Percentiles rank a stretch among this genome's conserved stretches.
These are phyloP conservation scores for Ceratobasidium sp. DNA, from an alignment of 1,284 basidiomycete species.

Conservation along the genomic window DNA sequence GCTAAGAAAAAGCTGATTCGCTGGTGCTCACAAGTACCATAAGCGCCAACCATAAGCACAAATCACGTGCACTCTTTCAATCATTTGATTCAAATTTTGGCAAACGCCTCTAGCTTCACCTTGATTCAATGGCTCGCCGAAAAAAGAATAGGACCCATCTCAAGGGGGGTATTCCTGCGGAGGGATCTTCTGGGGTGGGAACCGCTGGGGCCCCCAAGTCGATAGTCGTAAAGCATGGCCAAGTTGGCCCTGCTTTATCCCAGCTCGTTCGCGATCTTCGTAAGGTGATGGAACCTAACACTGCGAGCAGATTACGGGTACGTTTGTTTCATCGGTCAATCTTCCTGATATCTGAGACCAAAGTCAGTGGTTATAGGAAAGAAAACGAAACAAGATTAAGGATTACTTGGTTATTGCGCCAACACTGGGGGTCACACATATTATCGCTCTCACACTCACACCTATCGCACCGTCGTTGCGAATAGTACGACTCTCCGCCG, in stretches of 20 bases:
- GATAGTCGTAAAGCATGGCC: slow-evolving; percentile 95
- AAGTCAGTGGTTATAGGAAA: slow-evolving; percentile 71
- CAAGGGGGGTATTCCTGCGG: slow-evolving; percentile 65
- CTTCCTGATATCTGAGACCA: slow-evolving; percentile 23
- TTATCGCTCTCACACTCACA: slow-evolving; percentile 92
- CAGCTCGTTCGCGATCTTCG: slow-evolving; percentile 93
- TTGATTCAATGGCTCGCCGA: slow-evolving; percentile 73
- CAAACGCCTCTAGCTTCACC: slow-evolving; percentile 3
- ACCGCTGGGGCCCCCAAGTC: slow-evolving; percentile 63
- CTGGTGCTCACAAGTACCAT: too few species aligned
- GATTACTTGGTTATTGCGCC: slow-evolving; percentile 96
- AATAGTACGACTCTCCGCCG: slow-evolving; percentile 89
- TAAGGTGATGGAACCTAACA: slow-evolving; percentile 98
- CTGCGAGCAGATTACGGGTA: slow-evolving; percentile 89
- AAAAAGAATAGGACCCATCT: slow-evolving; percentile 91
- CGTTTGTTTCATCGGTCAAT: slow-evolving; percentile 51
- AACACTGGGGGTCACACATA: slow-evolving; percentile 90
- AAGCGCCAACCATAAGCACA: not conserved
- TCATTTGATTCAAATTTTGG: slow-evolving; percentile 34
- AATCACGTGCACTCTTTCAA: slow-evolving; percentile 14
- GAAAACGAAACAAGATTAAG: slow-evolving; percentile 91
- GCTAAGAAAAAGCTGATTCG: too few species aligned
- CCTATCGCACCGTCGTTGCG: slow-evolving; percentile 88
- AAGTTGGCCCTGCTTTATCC: slow-evolving; percentile 87
- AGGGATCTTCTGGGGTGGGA: slow-evolving; percentile 53